A percentile compares a stretch with the other conserved stretches of the same genome.
Conservation (phyloP, 2,329 filamentous ascomycete genomes). For the Septoria linicola region DNA sequence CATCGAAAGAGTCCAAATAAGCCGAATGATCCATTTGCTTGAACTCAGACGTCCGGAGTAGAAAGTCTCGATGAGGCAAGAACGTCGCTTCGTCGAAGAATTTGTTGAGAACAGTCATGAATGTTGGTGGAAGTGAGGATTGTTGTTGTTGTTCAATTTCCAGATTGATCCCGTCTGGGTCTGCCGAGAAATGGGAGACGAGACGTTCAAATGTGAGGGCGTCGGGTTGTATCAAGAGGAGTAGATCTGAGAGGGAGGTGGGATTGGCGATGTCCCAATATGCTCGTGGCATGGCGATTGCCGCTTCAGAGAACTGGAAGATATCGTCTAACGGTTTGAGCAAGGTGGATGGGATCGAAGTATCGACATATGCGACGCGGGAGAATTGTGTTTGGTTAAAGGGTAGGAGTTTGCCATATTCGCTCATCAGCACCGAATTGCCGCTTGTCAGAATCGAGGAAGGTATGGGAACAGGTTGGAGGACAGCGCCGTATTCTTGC, state of each 20-base stretch:
- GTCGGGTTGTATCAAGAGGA: slow-evolving; percentile 63
- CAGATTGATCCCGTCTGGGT: slow-evolving; percentile 44
- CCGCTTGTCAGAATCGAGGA: slow-evolving; percentile 33
- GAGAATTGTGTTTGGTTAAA: slow-evolving; percentile 65
- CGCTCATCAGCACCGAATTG: slow-evolving; percentile 58
- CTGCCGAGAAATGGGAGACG: slow-evolving; percentile 46
- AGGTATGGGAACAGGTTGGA: slow-evolving; percentile 45
- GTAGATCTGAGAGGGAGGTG: slow-evolving; percentile 52
- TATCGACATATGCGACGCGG: slow-evolving; percentile 56
- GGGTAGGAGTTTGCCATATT: slow-evolving; percentile 65
- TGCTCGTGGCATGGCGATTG: slow-evolving; percentile 66
- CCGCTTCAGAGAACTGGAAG: slow-evolving; percentile 61
- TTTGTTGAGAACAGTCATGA: slow-evolving; percentile 1
- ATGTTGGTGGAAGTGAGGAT: slow-evolving; percentile 58
- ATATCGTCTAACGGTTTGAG: slow-evolving; percentile 60
- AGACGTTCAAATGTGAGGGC: slow-evolving; percentile 22
- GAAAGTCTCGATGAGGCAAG: slow-evolving; percentile 63
- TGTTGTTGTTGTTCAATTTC: slow-evolving; percentile 65
- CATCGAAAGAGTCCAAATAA: slow-evolving; percentile 1
- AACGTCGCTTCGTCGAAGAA: slow-evolving; percentile 49
- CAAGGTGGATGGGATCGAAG: slow-evolving; percentile 62
- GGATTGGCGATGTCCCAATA: slow-evolving; percentile 56
- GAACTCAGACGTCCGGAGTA: slow-evolving; percentile 63
- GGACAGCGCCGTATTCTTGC: slow-evolving; percentile 49
- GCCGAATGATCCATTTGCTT: slow-evolving; percentile 24